phyloP scores from a whole-genome alignment of 345 rosid genomes.

The Melastoma malabathricum region DNA sequence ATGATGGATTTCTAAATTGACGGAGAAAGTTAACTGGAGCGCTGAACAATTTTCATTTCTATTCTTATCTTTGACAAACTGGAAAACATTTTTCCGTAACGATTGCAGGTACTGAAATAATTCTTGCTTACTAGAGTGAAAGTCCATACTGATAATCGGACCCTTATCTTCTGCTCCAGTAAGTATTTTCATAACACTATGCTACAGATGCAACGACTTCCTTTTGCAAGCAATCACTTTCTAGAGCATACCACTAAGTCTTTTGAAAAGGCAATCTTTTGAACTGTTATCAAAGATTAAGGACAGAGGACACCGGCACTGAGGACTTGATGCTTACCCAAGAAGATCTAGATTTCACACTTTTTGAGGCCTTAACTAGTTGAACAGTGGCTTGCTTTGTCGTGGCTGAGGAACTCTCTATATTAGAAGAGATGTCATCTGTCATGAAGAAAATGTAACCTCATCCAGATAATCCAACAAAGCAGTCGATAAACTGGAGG shows the following conservation, averaged over 20 bases:
- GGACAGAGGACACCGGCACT: background rate
- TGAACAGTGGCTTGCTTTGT: slow-evolving; percentile 39
- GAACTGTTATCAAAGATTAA: background rate
- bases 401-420: slow-evolving; percentile 35
- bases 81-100: too few relatives aligned
- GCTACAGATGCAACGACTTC: too few relatives aligned
- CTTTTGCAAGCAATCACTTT: too few relatives aligned
- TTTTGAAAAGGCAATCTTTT: background rate
- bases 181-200: too few relatives aligned
- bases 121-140: too few relatives aligned
- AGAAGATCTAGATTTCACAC: slow-evolving; percentile 37
- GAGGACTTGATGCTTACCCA: slow-evolving; percentile 30
- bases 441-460: slow-evolving; percentile 8
- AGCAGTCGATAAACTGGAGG: slow-evolving; percentile 4
- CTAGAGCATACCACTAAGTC: too few relatives aligned
- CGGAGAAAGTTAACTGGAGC: too few relatives aligned
- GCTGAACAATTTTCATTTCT: too few relatives aligned
- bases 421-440: slow-evolving; percentile 54
- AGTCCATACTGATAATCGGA: too few relatives aligned
- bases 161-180: too few relatives aligned
- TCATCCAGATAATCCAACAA: background rate
- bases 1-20: background rate
- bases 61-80: too few relatives aligned
- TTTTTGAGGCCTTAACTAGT: slow-evolving; percentile 42
- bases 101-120: too few relatives aligned